These are phyloP conservation scores for Diaporthe helianthi DNA, from an alignment of 2,329 filamentous ascomycete species.

Conservation along the genomic window DNA sequence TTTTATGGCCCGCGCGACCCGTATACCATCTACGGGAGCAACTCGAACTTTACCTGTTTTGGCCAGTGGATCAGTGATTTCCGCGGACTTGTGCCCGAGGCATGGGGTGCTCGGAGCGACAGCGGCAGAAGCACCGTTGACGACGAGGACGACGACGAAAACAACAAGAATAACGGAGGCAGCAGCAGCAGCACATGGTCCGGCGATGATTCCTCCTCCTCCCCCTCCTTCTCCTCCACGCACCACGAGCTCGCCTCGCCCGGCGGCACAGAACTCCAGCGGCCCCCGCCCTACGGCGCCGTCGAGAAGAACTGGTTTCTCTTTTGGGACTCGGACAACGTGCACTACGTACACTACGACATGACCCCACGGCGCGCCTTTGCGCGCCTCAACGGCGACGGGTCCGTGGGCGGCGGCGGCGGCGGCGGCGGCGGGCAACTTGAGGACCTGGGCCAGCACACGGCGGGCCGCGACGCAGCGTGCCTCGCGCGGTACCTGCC, in stretches of 20 bases:
- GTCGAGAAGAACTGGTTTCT: conserved; percentile 70
- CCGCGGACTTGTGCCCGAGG: conserved; percentile 51
- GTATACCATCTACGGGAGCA: conserved; percentile 62
- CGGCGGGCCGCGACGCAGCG: conserved; percentile 47
- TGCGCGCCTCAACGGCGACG: conserved; percentile 52
- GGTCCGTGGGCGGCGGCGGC: conserved; percentile 51
- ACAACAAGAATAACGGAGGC: too few relatives aligned
- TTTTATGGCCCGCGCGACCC: conserved; percentile 60
- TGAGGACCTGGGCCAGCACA: conserved; percentile 52
- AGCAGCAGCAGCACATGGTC: background rate
- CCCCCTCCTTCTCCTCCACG: conserved; percentile 31
- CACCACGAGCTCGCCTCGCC: conserved; percentile 46
- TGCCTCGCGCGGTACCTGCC: conserved; percentile 58
- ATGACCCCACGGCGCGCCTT: conserved; percentile 57
- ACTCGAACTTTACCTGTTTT: conserved; percentile 61
- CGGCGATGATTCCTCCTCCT: too few relatives aligned
- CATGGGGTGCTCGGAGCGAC: conserved; percentile 42
- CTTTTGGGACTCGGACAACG: conserved; percentile 60
- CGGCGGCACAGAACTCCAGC: conserved; percentile 56
- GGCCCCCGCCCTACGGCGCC: conserved; percentile 51
- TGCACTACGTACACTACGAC: conserved; percentile 61
- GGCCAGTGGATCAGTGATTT: conserved; percentile 65
- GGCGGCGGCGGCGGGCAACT: too few relatives aligned
- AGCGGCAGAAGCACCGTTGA: background rate
- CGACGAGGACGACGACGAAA: background rate